Evolutionary conservation across 305 asterid species (phyloP), one percentile per base, ranked within the genome.

Genomic region (Lippia alba): DNA sequence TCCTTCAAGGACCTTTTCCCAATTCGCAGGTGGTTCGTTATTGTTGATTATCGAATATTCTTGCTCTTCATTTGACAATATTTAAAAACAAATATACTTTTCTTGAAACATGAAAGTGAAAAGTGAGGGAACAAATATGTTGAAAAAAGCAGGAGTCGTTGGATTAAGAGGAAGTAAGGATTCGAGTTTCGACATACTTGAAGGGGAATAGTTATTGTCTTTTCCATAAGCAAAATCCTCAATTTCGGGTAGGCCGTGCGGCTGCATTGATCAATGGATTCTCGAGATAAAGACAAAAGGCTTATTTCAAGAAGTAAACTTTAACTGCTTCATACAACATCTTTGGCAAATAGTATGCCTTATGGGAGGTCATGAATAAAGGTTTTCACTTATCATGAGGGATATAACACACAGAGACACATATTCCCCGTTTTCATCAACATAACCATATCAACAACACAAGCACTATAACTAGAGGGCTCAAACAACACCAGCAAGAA

Each of bases 171-270:
- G 30, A 24, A 24, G 30, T 24, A 24, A 24, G 30, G 30, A 24
- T 24, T 24, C 30, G 30, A 86, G 30, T 1, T 24, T 24, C 30
- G 30, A 86, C 97, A 80, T 84, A 89, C 99, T 80, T 78, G 76
- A 44, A 56, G 63, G 74, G 61, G 87, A 61, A 75, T 5, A 62
- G 12, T 71, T 72, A 77, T 16, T 69, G 61, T 71, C 78, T 40
- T 82, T 88, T 45, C 86, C 85, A 73, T 79, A 94, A 41, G 89
- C 84, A 76, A 91, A 94, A 76, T 94, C 99, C 84, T 94, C 99
- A 69, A 91, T 91, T 79, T 86, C 98, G 41, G 97, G 96, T 65
- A 85, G 81, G 20, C 78, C 45, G 72, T 72, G 70, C 73, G 81
- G 84, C 95, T 86, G 96, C 84, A 84, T 4, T 50, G 36, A 39